These are phyloP conservation scores for Raffaelea albimanens DNA, from an alignment of 2,329 filamentous ascomycete genomes.

Conservation along the genomic window DNA sequence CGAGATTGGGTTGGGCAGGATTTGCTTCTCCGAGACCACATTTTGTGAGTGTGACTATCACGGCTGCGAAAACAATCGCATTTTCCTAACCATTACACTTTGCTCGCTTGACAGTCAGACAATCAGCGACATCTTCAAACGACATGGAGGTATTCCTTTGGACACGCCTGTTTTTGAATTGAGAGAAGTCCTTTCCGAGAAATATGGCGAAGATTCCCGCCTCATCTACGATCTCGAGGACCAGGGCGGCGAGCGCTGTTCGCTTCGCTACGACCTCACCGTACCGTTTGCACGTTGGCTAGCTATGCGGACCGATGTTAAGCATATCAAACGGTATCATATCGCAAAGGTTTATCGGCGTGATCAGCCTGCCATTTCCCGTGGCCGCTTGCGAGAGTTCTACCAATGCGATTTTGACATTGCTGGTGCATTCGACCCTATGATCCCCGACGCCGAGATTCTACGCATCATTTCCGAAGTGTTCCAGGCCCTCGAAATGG, in stretches of 20 bases:
- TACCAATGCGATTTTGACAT: constrained; percentile 97
- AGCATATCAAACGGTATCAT: constrained; percentile 85
- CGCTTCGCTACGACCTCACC: constrained; percentile 64
- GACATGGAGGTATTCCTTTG: constrained; percentile 59
- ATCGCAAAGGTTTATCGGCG: constrained; percentile 75
- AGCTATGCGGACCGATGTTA: constrained; percentile 79
- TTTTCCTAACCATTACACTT: no score
- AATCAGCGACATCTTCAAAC: constrained; percentile 18
- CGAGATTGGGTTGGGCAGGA: constrained; percentile 48
- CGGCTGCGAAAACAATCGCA: no score
- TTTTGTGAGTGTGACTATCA: constrained; percentile 46
- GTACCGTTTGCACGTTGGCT: constrained; percentile 70
- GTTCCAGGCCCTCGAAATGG: constrained; percentile 61
- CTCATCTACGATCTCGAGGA: constrained; percentile 64
- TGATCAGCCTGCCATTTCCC: constrained; percentile 56
- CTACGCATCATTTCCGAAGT: constrained; percentile 77
- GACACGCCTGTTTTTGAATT: constrained; percentile 66
- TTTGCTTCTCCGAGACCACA: constrained; percentile 59
- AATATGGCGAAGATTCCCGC: constrained; percentile 62
- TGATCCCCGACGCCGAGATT: constrained; percentile 89
- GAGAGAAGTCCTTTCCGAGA: constrained; percentile 50
- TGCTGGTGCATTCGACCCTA: constrained; percentile 75
- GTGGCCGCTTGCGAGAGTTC: constrained; percentile 88
- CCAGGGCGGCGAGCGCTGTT: constrained; percentile 72
- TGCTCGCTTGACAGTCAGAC: no score